A percentile compares a stretch with the other conserved stretches of the same genome.
phyloP scores from a whole-genome alignment of 331 rosid species.

The Acacia concinna region DNA sequence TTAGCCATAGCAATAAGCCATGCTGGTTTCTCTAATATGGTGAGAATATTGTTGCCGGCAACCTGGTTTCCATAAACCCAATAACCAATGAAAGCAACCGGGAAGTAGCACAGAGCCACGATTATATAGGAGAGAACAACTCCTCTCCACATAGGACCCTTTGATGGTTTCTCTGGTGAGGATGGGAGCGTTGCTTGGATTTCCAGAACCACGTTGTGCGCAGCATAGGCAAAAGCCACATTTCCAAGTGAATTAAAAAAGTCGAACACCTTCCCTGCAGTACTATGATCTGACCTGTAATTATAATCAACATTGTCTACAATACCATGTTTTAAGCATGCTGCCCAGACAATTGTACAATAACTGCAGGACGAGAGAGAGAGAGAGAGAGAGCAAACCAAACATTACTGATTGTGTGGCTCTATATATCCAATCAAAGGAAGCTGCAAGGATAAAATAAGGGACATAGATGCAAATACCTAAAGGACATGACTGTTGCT shows the following conservation, averaged over 20 bases:
- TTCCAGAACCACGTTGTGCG: slow-evolving; percentile 92
- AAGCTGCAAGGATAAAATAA: neutral
- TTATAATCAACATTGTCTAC: slow-evolving; percentile 52
- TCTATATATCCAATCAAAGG: neutral
- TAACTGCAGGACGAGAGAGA: slow-evolving; percentile 50
- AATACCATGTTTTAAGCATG: slow-evolving; percentile 65
- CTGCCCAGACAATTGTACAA: slow-evolving; percentile 83
- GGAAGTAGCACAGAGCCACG: slow-evolving; percentile 93
- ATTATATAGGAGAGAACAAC: slow-evolving; percentile 74
- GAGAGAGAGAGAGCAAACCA: neutral
- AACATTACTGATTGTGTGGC: neutral
- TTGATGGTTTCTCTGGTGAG: slow-evolving; percentile 88
- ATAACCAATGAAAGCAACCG: slow-evolving; percentile 81
- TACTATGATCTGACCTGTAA: slow-evolving; percentile 37
- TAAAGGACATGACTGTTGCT: slow-evolving; percentile 90
- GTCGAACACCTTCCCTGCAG: slow-evolving; percentile 47
- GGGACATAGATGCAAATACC: slow-evolving; percentile 34
- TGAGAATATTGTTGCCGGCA: slow-evolving; percentile 54
- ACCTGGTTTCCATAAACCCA: slow-evolving; percentile 58
- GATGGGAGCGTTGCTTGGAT: slow-evolving; percentile 97
- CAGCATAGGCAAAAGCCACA: slow-evolving; percentile 93
- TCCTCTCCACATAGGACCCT: slow-evolving; percentile 97
- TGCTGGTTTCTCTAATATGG: slow-evolving; percentile 54
- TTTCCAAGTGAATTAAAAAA: slow-evolving; percentile 76
- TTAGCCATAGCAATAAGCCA: slow-evolving; percentile 93